Percentiles rank a stretch among this genome's conserved stretches.
Conservation (phyloP, 805 yeast genomes). For the Monosporozyma solicola region DNA sequence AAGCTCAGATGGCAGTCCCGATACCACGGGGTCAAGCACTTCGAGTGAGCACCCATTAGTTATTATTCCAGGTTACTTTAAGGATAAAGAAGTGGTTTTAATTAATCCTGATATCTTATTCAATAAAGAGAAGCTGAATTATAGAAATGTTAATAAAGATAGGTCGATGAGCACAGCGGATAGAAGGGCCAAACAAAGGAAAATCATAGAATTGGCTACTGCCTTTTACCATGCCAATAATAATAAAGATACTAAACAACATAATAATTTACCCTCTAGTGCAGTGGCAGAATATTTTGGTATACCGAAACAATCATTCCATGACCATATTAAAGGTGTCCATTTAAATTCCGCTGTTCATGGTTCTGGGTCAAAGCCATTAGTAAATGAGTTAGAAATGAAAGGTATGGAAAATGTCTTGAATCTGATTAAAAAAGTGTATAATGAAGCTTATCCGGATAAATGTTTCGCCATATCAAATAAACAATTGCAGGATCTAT, state of each 20-base stretch:
- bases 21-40: background rate
- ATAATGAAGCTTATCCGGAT: background rate
- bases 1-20: background rate
- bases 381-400: slow-evolving; percentile 3
- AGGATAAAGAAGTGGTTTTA: slow-evolving; percentile 3
- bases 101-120: slow-evolving; percentile 5
- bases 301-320: slow-evolving; percentile 9
- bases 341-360: slow-evolving; percentile 7
- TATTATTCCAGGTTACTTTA: slow-evolving; percentile 5
- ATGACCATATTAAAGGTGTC: slow-evolving; percentile 8
- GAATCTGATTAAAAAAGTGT: background rate
- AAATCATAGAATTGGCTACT: slow-evolving; percentile 8
- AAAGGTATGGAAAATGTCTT: background rate
- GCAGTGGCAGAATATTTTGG: slow-evolving; percentile 7
- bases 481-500: slow-evolving; percentile 3
- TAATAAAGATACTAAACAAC: no score
- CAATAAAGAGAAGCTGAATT: slow-evolving; percentile 3
- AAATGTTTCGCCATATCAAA: slow-evolving; percentile 3
- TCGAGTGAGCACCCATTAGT: background rate
- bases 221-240: slow-evolving; percentile 3
- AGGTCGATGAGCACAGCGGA: background rate
- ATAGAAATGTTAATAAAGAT: slow-evolving; percentile 3
- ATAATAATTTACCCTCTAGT: slow-evolving; percentile 1
- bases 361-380: slow-evolving; percentile 6
- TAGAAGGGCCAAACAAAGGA: slow-evolving; percentile 2